phyloP scores from a whole-genome alignment of 2,329 filamentous ascomycete species.

The Plenodomus biglobosus region DNA sequence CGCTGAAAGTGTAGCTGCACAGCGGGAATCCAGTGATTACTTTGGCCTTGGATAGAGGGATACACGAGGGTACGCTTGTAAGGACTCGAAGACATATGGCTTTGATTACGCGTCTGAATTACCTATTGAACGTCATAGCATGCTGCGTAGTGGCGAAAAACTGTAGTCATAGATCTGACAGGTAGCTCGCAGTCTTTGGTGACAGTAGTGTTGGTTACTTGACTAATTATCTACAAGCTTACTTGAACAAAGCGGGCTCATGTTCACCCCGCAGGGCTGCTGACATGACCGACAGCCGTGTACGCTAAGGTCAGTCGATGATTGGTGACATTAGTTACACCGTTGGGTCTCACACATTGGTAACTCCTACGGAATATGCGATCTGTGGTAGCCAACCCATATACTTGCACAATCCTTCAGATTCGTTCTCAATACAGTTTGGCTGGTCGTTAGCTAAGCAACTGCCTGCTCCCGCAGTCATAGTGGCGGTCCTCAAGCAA shows the following conservation, averaged over 20 bases:
- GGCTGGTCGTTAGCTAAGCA: no score
- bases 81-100: not conserved
- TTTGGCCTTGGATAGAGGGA: constrained; percentile 19
- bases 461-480: not conserved
- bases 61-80: not conserved
- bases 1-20: constrained; percentile 12
- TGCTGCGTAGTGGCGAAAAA: not conserved
- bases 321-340: no score
- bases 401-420: not conserved
- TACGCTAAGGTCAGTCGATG: not conserved
- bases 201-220: no score
- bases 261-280: constrained; percentile 15
- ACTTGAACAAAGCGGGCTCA: not conserved
- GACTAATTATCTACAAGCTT: no score
- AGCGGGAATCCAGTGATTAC: constrained; percentile 19
- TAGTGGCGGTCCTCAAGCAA: constrained; percentile 3
- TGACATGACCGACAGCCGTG: constrained; percentile 4
- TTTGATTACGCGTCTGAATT: not conserved
- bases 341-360: not conserved
- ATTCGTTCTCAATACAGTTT: no score
- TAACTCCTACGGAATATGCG: no score
- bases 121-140: not conserved
- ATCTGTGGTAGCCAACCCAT: not conserved
- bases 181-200: no score
- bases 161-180: not conserved